Evolutionary conservation across 2,329 filamentous ascomycete genomes (phyloP).

Genomic region (Reticulascus tulasneorum): DNA sequence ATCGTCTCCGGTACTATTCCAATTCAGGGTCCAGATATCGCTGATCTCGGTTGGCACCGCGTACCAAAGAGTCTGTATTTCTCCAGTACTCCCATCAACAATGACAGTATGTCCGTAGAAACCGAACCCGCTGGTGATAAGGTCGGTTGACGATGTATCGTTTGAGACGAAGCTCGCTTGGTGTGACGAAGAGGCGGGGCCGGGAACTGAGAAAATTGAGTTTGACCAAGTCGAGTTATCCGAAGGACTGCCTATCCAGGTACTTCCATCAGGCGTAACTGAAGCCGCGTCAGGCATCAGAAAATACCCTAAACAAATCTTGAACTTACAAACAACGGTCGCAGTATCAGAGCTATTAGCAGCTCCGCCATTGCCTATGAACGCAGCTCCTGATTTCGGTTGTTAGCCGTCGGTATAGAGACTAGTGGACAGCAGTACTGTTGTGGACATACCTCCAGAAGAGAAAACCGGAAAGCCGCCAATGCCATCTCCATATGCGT

Average conservation of each 20-base stretch:
- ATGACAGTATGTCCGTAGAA: slow-evolving; percentile 22
- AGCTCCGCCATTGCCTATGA: slow-evolving; percentile 4
- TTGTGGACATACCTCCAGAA: slow-evolving; percentile 15
- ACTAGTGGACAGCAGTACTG: not conserved
- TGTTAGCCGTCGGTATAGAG: not conserved
- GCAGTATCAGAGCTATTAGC: slow-evolving; percentile 8
- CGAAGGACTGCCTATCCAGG: too few relatives aligned
- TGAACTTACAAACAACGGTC: slow-evolving; percentile 6
- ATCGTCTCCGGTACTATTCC: slow-evolving; percentile 17
- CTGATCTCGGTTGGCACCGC: slow-evolving; percentile 13
- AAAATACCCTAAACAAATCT: too few relatives aligned
- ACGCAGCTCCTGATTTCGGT: slow-evolving; percentile 8
- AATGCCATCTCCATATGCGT: slow-evolving; percentile 22
- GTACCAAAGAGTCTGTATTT: slow-evolving; percentile 19
- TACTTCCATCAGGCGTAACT: too few relatives aligned
- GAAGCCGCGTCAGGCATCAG: too few relatives aligned
- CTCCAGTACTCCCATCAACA: slow-evolving; percentile 7
- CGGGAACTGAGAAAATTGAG: slow-evolving; percentile 19
- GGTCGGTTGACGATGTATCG: slow-evolving; percentile 1
- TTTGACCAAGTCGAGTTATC: slow-evolving; percentile 21
- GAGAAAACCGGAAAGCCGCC: slow-evolving; percentile 20
- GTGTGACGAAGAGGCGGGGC: slow-evolving; percentile 12
- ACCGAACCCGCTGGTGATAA: slow-evolving; percentile 17
- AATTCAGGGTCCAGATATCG: slow-evolving; percentile 18
- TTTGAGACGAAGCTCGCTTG: slow-evolving; percentile 16